These are phyloP conservation scores for Heteromeles arbutifolia DNA, from an alignment of 306 rosid species.

Conservation along the genomic window DNA sequence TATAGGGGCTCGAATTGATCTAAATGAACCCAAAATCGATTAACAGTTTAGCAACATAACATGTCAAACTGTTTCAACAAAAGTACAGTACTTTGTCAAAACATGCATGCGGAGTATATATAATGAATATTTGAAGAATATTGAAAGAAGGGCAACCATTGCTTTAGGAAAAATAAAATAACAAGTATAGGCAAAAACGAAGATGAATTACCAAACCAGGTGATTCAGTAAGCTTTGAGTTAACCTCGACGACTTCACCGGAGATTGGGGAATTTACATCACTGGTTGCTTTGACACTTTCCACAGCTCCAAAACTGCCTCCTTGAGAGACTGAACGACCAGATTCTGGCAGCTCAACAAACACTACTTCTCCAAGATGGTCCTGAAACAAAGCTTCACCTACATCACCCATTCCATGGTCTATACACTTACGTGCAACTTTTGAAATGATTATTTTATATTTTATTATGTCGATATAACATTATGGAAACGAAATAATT, in stretches of 20 bases:
- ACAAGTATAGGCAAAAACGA: neutral
- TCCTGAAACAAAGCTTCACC: slow-evolving; percentile 35
- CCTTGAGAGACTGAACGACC: slow-evolving; percentile 52
- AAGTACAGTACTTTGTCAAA: neutral
- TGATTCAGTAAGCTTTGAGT: slow-evolving; percentile 46
- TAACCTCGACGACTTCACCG: slow-evolving; percentile 80
- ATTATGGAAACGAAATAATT: neutral
- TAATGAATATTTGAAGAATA: neutral
- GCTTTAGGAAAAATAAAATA: neutral
- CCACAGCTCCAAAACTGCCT: slow-evolving; percentile 77
- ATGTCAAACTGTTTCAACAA: neutral
- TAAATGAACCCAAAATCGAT: neutral
- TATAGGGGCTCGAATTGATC: slow-evolving; percentile 80
- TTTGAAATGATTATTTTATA: no score
- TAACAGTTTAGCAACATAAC: neutral
- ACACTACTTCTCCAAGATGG: slow-evolving; percentile 97
- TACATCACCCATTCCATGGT: neutral
- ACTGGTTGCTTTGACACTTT: slow-evolving; percentile 96
- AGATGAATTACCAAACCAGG: slow-evolving; percentile 71
- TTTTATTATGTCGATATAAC: neutral
- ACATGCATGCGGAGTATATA: neutral
- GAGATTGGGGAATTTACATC: slow-evolving; percentile 93
- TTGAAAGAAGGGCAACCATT: neutral
- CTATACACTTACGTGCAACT: neutral
- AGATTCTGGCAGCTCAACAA: slow-evolving; percentile 79